phyloP scores from a whole-genome alignment of 768 basidiomycete species.

The Kwoniella europaea region DNA sequence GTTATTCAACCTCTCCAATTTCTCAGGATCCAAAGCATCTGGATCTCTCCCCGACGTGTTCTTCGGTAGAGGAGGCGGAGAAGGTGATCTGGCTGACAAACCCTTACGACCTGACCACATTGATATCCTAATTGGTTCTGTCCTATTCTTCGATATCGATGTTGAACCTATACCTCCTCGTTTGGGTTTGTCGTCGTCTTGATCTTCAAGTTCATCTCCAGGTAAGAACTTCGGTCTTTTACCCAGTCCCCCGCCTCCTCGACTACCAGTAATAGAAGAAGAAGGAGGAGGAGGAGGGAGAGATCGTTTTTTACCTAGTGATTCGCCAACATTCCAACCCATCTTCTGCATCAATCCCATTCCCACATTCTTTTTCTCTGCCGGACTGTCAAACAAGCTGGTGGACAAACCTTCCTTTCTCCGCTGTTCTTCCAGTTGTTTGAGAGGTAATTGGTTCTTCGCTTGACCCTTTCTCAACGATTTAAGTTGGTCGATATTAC shows the following conservation, averaged over 20 bases:
- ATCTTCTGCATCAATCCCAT: slow-evolving; percentile 58
- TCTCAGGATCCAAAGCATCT: slow-evolving; percentile 41
- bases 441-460: slow-evolving; percentile 35
- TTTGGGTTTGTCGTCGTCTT: slow-evolving; percentile 7
- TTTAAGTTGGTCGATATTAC: slow-evolving; percentile 35
- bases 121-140: slow-evolving; percentile 47
- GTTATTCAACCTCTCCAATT: slow-evolving; percentile 38
- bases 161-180: slow-evolving; percentile 43
- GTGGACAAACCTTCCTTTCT: slow-evolving; percentile 47
- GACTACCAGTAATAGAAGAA: not conserved
- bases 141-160: slow-evolving; percentile 5
- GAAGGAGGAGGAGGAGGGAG: slow-evolving; percentile 35
- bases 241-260: not conserved
- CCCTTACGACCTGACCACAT: slow-evolving; percentile 51
- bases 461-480: slow-evolving; percentile 37
- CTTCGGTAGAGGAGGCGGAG: slow-evolving; percentile 47
- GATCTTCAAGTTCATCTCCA: slow-evolving; percentile 16
- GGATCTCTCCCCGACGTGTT: slow-evolving; percentile 35
- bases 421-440: slow-evolving; percentile 46
- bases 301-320: slow-evolving; percentile 46
- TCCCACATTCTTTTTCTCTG: slow-evolving; percentile 25
- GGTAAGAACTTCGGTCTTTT: not conserved
- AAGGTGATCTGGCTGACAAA: slow-evolving; percentile 39
- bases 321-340: slow-evolving; percentile 58
- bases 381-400: slow-evolving; percentile 43